Evolutionary conservation across 164 flowering plant species (phyloP), one percentile per base, ranked within the genome.

Genomic region (Stephania cephalantha): DNA sequence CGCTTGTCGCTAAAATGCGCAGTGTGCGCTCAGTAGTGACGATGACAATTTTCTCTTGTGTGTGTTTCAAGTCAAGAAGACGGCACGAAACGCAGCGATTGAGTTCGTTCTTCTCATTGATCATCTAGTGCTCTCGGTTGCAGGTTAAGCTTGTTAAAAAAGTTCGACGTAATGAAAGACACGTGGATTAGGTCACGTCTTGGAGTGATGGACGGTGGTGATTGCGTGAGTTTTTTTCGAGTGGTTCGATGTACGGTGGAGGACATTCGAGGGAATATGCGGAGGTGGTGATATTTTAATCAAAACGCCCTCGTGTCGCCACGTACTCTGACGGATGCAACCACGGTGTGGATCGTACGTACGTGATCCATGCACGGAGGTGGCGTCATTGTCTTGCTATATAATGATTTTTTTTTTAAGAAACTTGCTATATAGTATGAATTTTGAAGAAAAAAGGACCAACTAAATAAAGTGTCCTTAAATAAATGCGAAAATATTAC

Each of bases 221-320:
- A 35, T 35, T 35, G 2, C 42, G 42, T 50, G 2, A 12, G 63
- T 55, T 55, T 55, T 6, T 55, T 9, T 9, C 17, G 5, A 55
- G 17, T 12, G 13, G 18, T 12, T 55, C 18, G 63, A 55, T 11
- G 63, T 55, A 12, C 15, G 20, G 11, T 65, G 48, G 76, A 50
- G 76, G 46, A 74, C 76, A 76, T 76, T 65, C 78, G 65, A 65
- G 2, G 30, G 77, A 71, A 76, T 76, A 76, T 76, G 74, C 78
- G 29, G 48, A 50, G 8, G 50, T 58, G 64, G 68, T 75, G 73
- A 7, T 44, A 25, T 71, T 70, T 45, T 61, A 35, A 25, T 74
- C 63, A 25, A 17, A 13, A 8, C 7, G 50, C 73, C 30, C 12
- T 68, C 73, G 69, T 70, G 73, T 70, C 73, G 73, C 78, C 78